phyloP scores from a whole-genome alignment of 352 stramenopile genomes.

The Phytophthora meadii region DNA sequence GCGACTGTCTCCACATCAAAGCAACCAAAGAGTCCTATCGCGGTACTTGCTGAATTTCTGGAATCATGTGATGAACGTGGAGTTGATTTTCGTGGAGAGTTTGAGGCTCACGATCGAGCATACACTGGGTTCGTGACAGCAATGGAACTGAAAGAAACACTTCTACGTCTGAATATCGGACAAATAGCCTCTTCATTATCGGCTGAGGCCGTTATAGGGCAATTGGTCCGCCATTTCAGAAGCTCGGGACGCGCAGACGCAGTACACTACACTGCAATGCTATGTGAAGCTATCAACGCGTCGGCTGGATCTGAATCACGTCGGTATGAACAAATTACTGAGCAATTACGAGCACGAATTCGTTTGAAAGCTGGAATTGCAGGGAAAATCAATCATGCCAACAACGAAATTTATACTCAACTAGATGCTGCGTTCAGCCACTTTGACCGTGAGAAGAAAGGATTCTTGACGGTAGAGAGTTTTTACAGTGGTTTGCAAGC shows the following conservation, averaged over 20 bases:
- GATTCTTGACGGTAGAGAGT: constrained; percentile 51
- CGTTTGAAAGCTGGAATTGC: constrained; percentile 41
- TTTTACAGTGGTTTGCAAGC: constrained; percentile 48
- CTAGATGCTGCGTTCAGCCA: constrained; percentile 69
- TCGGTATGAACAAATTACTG: constrained; percentile 39
- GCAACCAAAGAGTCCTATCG: constrained; percentile 5
- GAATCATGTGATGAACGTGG: constrained; percentile 42
- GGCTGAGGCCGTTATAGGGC: constrained; percentile 51
- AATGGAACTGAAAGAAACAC: constrained; percentile 60
- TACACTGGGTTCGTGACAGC: constrained; percentile 56
- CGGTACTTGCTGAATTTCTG: constrained; percentile 36
- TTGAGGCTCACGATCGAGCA: constrained; percentile 52
- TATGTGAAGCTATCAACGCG: constrained; percentile 25
- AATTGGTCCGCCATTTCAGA: constrained; percentile 67
- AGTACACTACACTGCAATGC: constrained; percentile 50
- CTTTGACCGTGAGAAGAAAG: constrained; percentile 65
- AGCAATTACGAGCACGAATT: constrained; percentile 57
- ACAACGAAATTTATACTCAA: constrained; percentile 32
- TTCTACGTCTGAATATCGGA: constrained; percentile 49
- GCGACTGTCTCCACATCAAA: background rate
- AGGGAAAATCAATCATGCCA: constrained; percentile 38
- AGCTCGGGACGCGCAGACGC: constrained; percentile 28
- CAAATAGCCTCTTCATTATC: constrained; percentile 22
- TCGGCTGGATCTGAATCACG: constrained; percentile 10
- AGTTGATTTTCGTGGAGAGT: constrained; percentile 57